phyloP scores from a whole-genome alignment of 257 asterid species.

The Salvia miltiorrhiza region DNA sequence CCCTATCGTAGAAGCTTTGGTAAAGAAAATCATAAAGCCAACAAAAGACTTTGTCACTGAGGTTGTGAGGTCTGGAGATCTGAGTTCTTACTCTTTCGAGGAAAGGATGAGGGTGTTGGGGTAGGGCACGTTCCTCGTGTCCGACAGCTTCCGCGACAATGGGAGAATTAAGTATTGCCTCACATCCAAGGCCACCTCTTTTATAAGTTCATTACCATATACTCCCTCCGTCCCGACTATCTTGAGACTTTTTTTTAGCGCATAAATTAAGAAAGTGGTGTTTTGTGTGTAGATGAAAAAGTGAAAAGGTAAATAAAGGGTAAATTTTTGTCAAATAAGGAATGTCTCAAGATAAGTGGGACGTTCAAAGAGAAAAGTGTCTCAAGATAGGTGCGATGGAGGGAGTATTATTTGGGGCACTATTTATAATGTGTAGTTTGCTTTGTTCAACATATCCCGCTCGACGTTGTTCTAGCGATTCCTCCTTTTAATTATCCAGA shows the following conservation, averaged over 20 bases:
- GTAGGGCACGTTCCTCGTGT: slow-evolving; percentile 66
- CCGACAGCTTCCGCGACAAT: slow-evolving; percentile 89
- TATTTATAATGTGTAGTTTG: neutral
- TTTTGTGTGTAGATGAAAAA: no score
- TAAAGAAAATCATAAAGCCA: slow-evolving; percentile 94
- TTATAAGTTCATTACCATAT: neutral
- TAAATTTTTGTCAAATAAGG: no score
- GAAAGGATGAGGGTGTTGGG: slow-evolving; percentile 74
- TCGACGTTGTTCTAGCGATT: slow-evolving; percentile 87
- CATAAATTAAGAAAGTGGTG: no score
- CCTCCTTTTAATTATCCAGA: slow-evolving; percentile 98
- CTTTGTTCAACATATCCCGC: slow-evolving; percentile 54
- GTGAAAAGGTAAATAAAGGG: no score
- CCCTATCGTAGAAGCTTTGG: slow-evolving; percentile 86
- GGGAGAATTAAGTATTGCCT: slow-evolving; percentile 78
- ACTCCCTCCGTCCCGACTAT: no score
- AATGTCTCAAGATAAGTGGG: no score
- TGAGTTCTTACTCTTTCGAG: slow-evolving; percentile 75
- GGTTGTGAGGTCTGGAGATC: slow-evolving; percentile 73
- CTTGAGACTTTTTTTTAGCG: no score
- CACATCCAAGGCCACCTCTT: neutral
- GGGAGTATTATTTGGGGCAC: neutral
- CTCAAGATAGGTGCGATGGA: no score
- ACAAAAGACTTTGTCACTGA: slow-evolving; percentile 90
- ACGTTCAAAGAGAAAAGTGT: no score